Base-by-base conservation (phyloP, 1,284 basidiomycete species). In the Neolentinus lepideus region DNA sequence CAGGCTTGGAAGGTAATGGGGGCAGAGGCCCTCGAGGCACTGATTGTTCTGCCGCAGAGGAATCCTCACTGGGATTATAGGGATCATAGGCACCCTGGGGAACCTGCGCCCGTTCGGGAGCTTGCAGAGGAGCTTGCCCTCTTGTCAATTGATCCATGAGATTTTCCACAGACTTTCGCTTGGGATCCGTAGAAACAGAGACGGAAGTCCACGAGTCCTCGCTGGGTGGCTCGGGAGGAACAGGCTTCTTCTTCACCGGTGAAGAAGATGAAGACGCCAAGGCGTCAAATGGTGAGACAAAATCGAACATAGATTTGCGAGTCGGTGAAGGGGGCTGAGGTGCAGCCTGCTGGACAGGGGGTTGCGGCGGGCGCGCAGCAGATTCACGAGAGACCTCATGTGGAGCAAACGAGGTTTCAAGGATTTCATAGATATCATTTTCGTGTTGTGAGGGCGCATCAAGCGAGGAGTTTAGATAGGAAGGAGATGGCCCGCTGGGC, bases 261-360 rank as follows among this genome's bases (percentile, higher is more conserved):
- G 71, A 60, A 4, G 73, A 64, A 22, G 77, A 63, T 16, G 75
- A 67, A 4, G 78, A 73, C 26, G 71, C 67, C 27, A 92, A 75
- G 12, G 88, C 87, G 62, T 92, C 90, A 62, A 92, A 91, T 2
- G 90, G 85, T 54, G 88, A 90, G 55, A 86, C 77, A 59, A 89
- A 92, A 52, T 90, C 87, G 62, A 91, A 92, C 78, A 90, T 82
- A 54, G 86, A 85, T 69, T 86, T 85, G 61, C 81, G 84, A 27
- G 84, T 78, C 46, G 87, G 84, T 31, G 85, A 81, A 0, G 87
- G 83, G 10, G 78, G 73, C 47, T 76, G 76, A 54, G 76, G 79
- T 56, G 73, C 74, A 24, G 58, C 57, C 26, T 63, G 61, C 31
- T 53, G 61, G 27, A 55, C 58, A 45, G 61, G 62, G 48, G 66